Evolutionary conservation across 345 rosid genomes (phyloP).

Genomic region (Cardiospermum halicacabum): DNA sequence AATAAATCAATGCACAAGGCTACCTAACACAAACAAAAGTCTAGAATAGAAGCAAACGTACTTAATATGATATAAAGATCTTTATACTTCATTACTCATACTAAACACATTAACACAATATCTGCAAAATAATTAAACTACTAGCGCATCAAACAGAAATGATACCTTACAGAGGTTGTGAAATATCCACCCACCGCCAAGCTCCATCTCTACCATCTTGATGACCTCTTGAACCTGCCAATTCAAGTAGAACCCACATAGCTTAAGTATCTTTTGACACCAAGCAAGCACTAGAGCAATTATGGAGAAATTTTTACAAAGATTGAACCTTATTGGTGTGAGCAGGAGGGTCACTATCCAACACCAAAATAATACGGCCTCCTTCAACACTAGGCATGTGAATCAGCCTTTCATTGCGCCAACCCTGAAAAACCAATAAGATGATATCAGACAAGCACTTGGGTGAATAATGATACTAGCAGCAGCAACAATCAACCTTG

Average conservation of each 20-base stretch:
- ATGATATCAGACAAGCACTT: conserved; percentile 3
- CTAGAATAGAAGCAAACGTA: neutral
- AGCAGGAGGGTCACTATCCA: conserved; percentile 45
- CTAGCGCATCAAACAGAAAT: neutral
- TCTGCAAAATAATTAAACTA: conserved; percentile 1
- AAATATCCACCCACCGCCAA: conserved; percentile 79
- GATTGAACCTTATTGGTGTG: conserved; percentile 59
- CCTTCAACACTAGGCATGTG: conserved; percentile 23
- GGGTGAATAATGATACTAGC: neutral
- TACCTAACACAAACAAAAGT: neutral
- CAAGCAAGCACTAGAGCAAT: neutral
- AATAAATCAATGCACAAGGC: neutral
- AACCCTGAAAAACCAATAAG: conserved; percentile 59
- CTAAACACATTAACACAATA: neutral
- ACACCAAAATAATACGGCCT: conserved; percentile 52
- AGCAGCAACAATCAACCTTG: conserved; percentile 40
- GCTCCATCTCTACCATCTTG: conserved; percentile 77
- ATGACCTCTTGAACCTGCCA: conserved; percentile 71
- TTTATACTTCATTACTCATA: neutral
- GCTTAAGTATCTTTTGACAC: neutral
- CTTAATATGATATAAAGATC: neutral
- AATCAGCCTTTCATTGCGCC: conserved; percentile 56
- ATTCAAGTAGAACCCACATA: neutral
- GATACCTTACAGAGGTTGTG: conserved; percentile 65
- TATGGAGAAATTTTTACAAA: neutral